These are phyloP conservation scores for Pneumocystis murina DNA, from an alignment of 1,139 yeast genomes.

Conservation along the genomic window DNA sequence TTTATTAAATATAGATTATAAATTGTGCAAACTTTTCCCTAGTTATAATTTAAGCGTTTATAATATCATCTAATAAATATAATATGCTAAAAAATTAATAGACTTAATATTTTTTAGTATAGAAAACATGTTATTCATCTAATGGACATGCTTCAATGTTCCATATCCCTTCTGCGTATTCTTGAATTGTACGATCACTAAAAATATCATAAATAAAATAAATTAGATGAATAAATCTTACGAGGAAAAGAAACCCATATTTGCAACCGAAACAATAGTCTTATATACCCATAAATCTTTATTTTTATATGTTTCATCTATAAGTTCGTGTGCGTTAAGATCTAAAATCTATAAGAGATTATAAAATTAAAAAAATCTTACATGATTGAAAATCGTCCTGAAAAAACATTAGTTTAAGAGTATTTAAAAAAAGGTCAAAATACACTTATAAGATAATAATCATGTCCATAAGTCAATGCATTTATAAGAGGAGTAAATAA, in stretches of 20 bases:
- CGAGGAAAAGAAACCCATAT: constrained; percentile 66
- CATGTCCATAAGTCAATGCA: constrained; percentile 47
- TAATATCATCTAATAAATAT: too few species aligned
- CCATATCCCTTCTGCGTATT: constrained; percentile 89
- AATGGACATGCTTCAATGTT: constrained; percentile 30
- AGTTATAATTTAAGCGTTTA: too few species aligned
- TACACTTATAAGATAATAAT: constrained; percentile 58
- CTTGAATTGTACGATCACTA: constrained; percentile 71
- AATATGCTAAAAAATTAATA: too few species aligned
- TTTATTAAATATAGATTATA: too few species aligned
- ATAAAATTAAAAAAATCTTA: neutral
- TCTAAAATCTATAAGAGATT: constrained; percentile 18
- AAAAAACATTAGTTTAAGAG: neutral
- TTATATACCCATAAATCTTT: constrained; percentile 63
- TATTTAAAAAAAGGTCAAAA: neutral
- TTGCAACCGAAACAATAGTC: constrained; percentile 67
- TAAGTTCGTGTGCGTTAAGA: constrained; percentile 60
- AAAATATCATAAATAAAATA: constrained; percentile 29
- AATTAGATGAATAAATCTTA: neutral
- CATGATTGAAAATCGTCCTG: constrained; percentile 68
- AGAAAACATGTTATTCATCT: neutral
- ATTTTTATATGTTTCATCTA: constrained; percentile 56
- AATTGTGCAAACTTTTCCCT: too few species aligned
- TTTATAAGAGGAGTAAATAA: constrained; percentile 59
- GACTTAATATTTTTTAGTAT: neutral